A percentile compares a stretch with the other conserved stretches of the same genome.
These are phyloP conservation scores for Xylaria digitata DNA, from an alignment of 2,329 filamentous ascomycete species.

Conservation along the genomic window DNA sequence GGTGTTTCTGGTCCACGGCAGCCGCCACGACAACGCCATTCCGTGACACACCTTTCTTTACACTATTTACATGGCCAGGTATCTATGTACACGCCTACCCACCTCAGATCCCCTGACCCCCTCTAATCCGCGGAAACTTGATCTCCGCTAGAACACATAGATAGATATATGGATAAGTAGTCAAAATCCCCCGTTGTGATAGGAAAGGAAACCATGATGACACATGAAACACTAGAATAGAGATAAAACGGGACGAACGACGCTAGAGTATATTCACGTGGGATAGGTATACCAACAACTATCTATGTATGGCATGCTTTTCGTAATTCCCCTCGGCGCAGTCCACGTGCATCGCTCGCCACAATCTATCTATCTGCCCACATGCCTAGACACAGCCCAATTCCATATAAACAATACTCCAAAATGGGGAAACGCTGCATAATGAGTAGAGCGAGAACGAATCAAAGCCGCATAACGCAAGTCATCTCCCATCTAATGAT, in stretches of 20 bases:
- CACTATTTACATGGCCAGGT: neutral
- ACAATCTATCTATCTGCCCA: neutral
- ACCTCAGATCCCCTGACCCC: neutral
- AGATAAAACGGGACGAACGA: neutral
- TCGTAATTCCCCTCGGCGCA: too few species aligned
- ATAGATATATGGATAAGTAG: neutral
- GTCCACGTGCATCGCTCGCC: neutral
- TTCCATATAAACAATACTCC: neutral
- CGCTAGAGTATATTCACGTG: neutral
- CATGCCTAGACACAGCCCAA: neutral
- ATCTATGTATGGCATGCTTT: too few species aligned
- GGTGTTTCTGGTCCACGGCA: conserved; percentile 16
- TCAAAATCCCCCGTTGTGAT: neutral
- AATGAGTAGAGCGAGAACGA: neutral
- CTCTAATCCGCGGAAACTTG: neutral
- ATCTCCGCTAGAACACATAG: neutral
- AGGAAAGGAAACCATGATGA: neutral
- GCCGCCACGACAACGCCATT: neutral
- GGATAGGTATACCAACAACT: too few species aligned
- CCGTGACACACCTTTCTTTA: neutral
- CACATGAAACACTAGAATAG: neutral
- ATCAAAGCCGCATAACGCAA: neutral
- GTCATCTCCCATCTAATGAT: neutral
- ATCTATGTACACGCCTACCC: neutral
- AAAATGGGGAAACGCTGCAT: neutral